These are phyloP conservation scores for Alternaria sp. DNA, from an alignment of 2,329 filamentous ascomycete genomes.

Conservation along the genomic window DNA sequence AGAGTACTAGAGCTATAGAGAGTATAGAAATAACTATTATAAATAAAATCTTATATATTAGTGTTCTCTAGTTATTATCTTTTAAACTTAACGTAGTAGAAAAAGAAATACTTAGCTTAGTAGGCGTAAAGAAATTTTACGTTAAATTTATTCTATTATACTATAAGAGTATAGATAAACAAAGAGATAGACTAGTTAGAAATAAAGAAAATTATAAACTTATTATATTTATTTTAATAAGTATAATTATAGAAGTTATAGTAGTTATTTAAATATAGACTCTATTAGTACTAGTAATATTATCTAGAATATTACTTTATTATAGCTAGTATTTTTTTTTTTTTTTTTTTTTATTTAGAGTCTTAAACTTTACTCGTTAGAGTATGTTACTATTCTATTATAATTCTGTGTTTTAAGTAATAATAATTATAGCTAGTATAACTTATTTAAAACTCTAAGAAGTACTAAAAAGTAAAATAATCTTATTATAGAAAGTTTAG, in stretches of 20 bases:
- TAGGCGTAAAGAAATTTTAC: conserved; percentile 7
- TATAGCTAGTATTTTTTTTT: not conserved
- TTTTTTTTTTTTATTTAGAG: too few relatives aligned
- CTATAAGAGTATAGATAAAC: conserved; percentile 8
- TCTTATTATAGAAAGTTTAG: conserved; percentile 1
- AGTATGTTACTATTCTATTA: too few relatives aligned
- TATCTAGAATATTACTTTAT: not conserved
- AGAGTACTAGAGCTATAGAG: conserved; percentile 6
- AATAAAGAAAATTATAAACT: conserved; percentile 6
- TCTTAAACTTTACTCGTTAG: too few relatives aligned
- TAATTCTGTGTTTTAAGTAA: too few relatives aligned
- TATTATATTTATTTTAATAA: not conserved
- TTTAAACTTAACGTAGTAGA: conserved; percentile 3
- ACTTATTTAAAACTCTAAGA: not conserved
- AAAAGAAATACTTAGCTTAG: conserved; percentile 6
- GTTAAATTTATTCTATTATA: conserved; percentile 13
- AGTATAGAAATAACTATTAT: conserved; percentile 4
- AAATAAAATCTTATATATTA: conserved; percentile 2
- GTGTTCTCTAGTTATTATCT: not conserved
- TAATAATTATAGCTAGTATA: not conserved
- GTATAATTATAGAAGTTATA: not conserved
- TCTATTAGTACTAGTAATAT: not conserved
- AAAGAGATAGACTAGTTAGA: conserved; percentile 10
- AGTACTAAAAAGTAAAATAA: conserved; percentile 6
- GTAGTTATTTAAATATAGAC: conserved; percentile 2